A percentile compares a stretch with the other conserved stretches of the same genome.
These are phyloP conservation scores for Dendrobium huoshanense DNA, from an alignment of 106 monocot species.

Conservation along the genomic window DNA sequence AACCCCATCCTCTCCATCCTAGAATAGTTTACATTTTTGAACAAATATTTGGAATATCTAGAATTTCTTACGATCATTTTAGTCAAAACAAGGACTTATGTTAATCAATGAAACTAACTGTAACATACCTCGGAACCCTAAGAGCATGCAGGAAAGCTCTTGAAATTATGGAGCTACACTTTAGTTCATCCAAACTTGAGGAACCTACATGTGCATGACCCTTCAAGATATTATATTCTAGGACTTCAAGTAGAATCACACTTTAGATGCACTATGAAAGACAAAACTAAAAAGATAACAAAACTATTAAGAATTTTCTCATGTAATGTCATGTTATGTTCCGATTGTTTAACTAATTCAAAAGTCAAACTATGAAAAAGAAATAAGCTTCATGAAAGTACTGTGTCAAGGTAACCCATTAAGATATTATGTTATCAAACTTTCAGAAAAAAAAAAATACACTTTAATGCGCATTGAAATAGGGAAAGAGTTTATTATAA, in stretches of 20 bases:
- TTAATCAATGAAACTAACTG: conserved; percentile 4
- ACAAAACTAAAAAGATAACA: neutral
- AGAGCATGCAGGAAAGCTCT: neutral
- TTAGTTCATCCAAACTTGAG: conserved; percentile 8
- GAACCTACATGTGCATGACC: conserved; percentile 6
- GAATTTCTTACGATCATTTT: neutral
- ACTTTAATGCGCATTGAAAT: neutral
- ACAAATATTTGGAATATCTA: neutral
- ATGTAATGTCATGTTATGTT: neutral
- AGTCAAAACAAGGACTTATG: neutral
- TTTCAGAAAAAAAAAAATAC: neutral
- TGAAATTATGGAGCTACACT: neutral
- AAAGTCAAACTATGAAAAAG: neutral
- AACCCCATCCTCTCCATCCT: neutral
- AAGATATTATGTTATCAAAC: neutral
- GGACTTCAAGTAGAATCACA: neutral
- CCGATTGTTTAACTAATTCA: neutral
- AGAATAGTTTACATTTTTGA: neutral
- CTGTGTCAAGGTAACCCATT: neutral
- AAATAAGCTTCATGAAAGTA: neutral
- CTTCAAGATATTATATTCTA: conserved; percentile 7
- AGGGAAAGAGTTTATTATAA: neutral
- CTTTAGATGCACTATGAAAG: neutral
- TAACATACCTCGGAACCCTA: conserved; percentile 6
- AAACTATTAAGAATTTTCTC: neutral